Base-by-base conservation (phyloP, 2,329 filamentous ascomycete species). In the Ophiostoma novo-ulmi region DNA sequence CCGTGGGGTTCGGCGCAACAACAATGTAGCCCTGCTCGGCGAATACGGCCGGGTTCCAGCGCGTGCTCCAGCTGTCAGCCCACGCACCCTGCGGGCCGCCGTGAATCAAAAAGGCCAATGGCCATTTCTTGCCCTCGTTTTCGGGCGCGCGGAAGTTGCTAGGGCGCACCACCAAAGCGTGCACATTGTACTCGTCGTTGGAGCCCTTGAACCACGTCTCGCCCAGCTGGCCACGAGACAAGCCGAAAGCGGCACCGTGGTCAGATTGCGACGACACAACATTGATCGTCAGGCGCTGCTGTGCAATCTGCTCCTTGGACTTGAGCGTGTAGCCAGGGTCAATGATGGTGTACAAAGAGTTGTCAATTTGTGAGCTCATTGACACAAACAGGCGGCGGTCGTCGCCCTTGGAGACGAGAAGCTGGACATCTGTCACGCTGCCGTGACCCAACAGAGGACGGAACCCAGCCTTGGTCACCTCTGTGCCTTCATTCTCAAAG, bases 1-100 rank as follows among this genome's bases (percentile, higher is more conserved):
- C 93, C 0, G 92, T 95, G 10, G 91, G 91, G 78, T 97, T 97
- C 11, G 92, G 91, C 68, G 88, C 85, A 66, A 97, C 88, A 31
- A 91, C 91, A 3, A 97, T 85, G 77, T 95, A 97, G 65, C 93
- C 93, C 80, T 94, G 91, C 78, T 96, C 92, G 3, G 93, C 92
- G 77, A 93, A 96, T 11, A 94, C 85, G 72, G 91, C 91, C 1
- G 91, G 90, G 77, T 96, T 96, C 93, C 93, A 97, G 22, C 93
- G 84, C 2, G 89, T 93, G 78, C 86, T 90, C 91, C 92, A 96
- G 38, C 85, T 82, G 76, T 95, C 90, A 41, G 79, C 81, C 89
- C 91, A 94, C 0, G 91, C 87, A 31, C 89, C 87, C 78, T 95
- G 91, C 0, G 92, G 92, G 0, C 93, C 93, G 70, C 93, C 93